These are phyloP conservation scores for Candida sojae DNA, from an alignment of 1,139 yeast species.

Conservation along the genomic window DNA sequence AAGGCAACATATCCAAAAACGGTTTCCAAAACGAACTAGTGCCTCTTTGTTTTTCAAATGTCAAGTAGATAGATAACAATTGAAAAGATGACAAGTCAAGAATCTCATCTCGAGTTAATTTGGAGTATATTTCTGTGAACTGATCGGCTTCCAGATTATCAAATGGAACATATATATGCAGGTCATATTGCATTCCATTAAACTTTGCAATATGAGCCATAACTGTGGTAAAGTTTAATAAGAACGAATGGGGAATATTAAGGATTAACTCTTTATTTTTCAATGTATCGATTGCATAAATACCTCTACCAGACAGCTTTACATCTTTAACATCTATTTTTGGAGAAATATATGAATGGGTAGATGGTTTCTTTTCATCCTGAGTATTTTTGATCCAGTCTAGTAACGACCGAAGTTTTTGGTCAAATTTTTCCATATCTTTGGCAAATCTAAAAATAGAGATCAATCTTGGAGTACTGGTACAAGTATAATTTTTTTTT, in stretches of 20 bases:
- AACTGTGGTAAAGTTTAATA: conserved; percentile 63
- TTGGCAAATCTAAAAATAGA: no score
- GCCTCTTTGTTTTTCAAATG: conserved; percentile 44
- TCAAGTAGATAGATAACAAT: conserved; percentile 47
- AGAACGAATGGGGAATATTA: conserved; percentile 57
- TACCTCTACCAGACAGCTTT: conserved; percentile 62
- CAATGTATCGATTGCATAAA: conserved; percentile 43
- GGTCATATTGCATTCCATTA: conserved; percentile 16
- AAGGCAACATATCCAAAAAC: conserved; percentile 60
- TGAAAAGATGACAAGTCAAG: conserved; percentile 46
- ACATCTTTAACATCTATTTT: conserved; percentile 28
- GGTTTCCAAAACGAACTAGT: conserved; percentile 62
- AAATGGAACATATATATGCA: conserved; percentile 23
- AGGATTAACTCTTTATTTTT: conserved; percentile 45
- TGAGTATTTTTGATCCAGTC: conserved; percentile 29
- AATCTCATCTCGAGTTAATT: conserved; percentile 29
- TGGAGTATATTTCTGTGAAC: conserved; percentile 33
- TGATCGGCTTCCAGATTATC: conserved; percentile 18
- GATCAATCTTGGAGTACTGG: not conserved
- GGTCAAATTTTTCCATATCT: conserved; percentile 5
- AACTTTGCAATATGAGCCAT: conserved; percentile 35
- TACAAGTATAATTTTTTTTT: not conserved
- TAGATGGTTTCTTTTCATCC: conserved; percentile 23
- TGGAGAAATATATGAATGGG: conserved; percentile 31
- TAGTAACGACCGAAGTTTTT: conserved; percentile 12